These are phyloP conservation scores for Pythium apleroticum DNA, from an alignment of 352 stramenopile genomes.

Conservation along the genomic window DNA sequence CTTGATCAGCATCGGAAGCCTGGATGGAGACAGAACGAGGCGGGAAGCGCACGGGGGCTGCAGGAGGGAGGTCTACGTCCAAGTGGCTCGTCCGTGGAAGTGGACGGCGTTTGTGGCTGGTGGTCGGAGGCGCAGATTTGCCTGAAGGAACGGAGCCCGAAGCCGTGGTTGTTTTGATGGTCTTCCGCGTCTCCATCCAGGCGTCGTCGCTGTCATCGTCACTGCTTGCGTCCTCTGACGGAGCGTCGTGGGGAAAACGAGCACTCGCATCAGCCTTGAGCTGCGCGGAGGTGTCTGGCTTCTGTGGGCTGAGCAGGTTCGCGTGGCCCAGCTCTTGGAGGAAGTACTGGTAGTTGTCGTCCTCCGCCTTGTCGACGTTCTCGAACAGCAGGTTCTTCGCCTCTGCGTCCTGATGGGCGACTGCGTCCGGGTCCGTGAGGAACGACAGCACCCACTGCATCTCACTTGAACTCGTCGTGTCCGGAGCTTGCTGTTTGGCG, in stretches of 20 bases:
- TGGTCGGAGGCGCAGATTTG: neutral
- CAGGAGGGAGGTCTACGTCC: constrained; percentile 18
- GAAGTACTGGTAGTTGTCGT: constrained; percentile 78
- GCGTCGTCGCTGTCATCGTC: constrained; percentile 18
- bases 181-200: constrained; percentile 14
- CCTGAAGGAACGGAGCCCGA: neutral
- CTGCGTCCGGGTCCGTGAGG: constrained; percentile 47
- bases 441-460: constrained; percentile 80
- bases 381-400: constrained; percentile 52
- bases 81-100: constrained; percentile 5
- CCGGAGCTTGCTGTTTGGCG: constrained; percentile 13
- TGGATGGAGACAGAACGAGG: constrained; percentile 2
- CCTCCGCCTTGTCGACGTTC: constrained; percentile 36
- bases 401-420: constrained; percentile 46
- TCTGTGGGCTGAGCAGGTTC: constrained; percentile 38
- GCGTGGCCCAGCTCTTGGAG: constrained; percentile 54
- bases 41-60: constrained; percentile 20
- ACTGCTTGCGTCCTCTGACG: neutral
- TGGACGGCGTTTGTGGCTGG: constrained; percentile 17
- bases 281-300: neutral
- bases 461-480: constrained; percentile 21
- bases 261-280: neutral
- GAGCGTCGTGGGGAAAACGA: neutral
- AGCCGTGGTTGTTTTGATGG: constrained; percentile 1
- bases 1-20: constrained; percentile 1